Evolutionary conservation across 306 rosid genomes (phyloP).

Genomic region (Cucumis melo): DNA sequence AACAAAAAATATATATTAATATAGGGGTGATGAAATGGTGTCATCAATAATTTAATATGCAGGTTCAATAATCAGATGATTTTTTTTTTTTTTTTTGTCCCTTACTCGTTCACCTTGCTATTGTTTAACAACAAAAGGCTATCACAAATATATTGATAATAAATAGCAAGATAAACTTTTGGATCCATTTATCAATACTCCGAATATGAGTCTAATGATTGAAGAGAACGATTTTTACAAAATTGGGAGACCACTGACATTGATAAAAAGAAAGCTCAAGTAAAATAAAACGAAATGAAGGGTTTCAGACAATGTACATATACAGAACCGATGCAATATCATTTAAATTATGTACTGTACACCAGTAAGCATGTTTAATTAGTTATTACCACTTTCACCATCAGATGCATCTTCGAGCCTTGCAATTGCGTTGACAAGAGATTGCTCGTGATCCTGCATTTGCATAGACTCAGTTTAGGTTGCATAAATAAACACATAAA

Average conservation of each 20-base stretch:
- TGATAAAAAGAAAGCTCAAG: background rate
- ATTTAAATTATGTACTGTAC: constrained; percentile 2
- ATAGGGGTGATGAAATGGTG: background rate
- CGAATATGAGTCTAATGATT: background rate
- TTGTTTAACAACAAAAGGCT: background rate
- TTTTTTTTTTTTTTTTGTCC: background rate
- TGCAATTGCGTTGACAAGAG: constrained; percentile 67
- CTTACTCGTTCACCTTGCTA: background rate
- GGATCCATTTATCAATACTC: background rate
- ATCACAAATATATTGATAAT: background rate
- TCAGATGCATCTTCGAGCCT: constrained; percentile 78
- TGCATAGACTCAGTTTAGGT: background rate
- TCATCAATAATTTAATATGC: background rate
- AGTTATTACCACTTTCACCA: constrained; percentile 87
- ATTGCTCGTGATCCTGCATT: constrained; percentile 72
- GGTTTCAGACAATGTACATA: background rate
- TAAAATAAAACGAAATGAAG: background rate
- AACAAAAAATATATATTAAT: background rate
- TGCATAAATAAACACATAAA: background rate
- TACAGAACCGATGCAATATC: constrained; percentile 6
- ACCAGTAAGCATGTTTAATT: constrained; percentile 5
- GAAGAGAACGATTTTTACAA: background rate
- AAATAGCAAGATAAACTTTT: background rate
- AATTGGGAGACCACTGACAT: background rate
- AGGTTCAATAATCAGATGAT: background rate